Evolutionary conservation across 257 asterid genomes (phyloP), one percentile per base, ranked within the genome.

Genomic region (Ligustrum vulgare): DNA sequence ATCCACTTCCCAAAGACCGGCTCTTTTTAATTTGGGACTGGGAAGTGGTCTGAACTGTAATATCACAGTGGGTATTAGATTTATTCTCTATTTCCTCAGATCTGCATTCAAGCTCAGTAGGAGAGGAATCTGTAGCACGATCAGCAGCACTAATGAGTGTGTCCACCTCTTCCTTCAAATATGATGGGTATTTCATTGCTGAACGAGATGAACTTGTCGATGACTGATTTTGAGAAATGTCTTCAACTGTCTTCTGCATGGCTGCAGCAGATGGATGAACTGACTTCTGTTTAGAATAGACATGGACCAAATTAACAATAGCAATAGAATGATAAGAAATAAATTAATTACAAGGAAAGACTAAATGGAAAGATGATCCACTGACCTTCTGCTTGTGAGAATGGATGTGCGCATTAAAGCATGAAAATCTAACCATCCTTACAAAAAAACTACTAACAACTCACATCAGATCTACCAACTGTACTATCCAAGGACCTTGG

Each of bases 351-450:
- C 47, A 72, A 16, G 47, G 51, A 69, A 36, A 31, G 62, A 25
- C 71, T 60, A 70, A 35, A 68, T 43, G 37, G 75, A 25, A 62
- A 36, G 41, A 78, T 67, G 45, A 75, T 49, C 66, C 71, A 80
- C 96, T 74, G 73, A 93, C 99, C 96, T 93, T 91, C 67, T 89
- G 97, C 82, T 83, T 95, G 79, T 77, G 87, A 76, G 87, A 77
- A 78, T 80, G 89, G 70, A 73, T 60, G 85, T 84, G 96, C 81
- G 89, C 78, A 76, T 80, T 89, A 84, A 94, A 94, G 95, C 98
- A 94, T 35, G 97, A 92, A 89, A 94, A 91, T 82, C 91, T 85
- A 77, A 91, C 91, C 96, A 95, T 90, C 87, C 77, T 85, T 75
- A 66, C 56, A 62, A 81, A 36, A n/a, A 77, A 69, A 68, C 33